These are phyloP conservation scores for Tetradesmus lagerheimii DNA, from an alignment of 139 green algal genomes.

Conservation along the genomic window DNA sequence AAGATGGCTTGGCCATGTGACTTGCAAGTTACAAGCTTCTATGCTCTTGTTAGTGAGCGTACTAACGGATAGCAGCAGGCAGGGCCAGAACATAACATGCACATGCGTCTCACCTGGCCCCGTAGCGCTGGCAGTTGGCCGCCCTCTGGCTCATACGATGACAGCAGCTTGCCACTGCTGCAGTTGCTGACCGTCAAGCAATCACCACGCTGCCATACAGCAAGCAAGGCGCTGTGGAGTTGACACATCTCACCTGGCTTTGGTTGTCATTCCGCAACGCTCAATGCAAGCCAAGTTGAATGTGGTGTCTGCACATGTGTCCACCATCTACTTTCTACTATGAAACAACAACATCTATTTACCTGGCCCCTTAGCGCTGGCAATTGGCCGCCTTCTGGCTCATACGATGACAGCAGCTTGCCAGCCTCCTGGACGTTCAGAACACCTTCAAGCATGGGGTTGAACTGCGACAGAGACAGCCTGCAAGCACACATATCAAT, in stretches of 20 bases:
- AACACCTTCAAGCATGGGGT: constrained; percentile 39
- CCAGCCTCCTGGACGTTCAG: not conserved
- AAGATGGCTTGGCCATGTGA: no score
- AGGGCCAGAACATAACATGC: no score
- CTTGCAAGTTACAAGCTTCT: no score
- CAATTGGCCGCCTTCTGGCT: not conserved
- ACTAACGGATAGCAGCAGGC: no score
- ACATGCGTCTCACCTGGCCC: not conserved
- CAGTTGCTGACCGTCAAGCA: not conserved
- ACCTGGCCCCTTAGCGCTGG: not conserved
- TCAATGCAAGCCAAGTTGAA: no score
- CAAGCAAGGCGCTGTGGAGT: no score
- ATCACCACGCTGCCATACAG: no score
- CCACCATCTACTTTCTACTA: no score
- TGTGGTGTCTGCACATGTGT: no score
- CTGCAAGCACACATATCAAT: not conserved
- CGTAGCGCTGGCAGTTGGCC: not conserved
- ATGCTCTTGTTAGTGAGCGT: no score
- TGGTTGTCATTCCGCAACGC: no score
- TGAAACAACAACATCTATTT: not conserved
- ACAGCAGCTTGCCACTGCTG: not conserved
- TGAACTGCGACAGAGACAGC: constrained; percentile 37
- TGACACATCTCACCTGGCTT: no score
- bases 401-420: not conserved
- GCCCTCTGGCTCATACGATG: not conserved